Conservation (phyloP, 2,329 filamentous ascomycete genomes). For the Colletotrichum australisinense region DNA sequence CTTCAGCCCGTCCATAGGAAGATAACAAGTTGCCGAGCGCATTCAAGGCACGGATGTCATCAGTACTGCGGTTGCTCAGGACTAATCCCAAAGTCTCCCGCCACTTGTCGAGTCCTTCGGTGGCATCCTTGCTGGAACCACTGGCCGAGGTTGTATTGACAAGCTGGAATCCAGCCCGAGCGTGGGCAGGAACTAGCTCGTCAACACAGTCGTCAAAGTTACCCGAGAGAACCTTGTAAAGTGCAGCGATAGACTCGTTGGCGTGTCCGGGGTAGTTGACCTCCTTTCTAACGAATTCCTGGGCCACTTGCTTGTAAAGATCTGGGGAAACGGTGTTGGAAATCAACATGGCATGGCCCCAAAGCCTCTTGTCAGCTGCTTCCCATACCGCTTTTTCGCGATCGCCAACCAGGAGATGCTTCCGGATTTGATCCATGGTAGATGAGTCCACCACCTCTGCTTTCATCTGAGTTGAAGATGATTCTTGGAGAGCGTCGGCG, state of each 20-base stretch:
- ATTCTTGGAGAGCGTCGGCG: conserved; percentile 40
- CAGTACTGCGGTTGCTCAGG: conserved; percentile 85
- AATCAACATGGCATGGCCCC: conserved; percentile 96
- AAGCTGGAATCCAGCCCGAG: conserved; percentile 91
- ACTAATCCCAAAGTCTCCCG: conserved; percentile 88
- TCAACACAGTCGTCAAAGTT: conserved; percentile 96
- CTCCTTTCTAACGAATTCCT: conserved; percentile 96
- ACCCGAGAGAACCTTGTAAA: conserved; percentile 94
- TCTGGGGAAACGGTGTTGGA: conserved; percentile 82
- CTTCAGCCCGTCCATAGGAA: conserved; percentile 88
- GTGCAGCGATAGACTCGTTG: conserved; percentile 87
- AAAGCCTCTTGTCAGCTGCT: conserved; percentile 91
- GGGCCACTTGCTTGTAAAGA: conserved; percentile 91
- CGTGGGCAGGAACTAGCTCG: conserved; percentile 92
- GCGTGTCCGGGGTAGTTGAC: conserved; percentile 84
- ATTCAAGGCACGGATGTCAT: conserved; percentile 81
- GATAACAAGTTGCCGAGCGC: conserved; percentile 85
- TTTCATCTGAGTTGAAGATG: conserved; percentile 52
- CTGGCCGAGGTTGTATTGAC: conserved; percentile 78
- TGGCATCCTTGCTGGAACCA: conserved; percentile 74
- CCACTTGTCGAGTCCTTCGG: conserved; percentile 93
- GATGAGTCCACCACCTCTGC: conserved; percentile 77
- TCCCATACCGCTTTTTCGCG: conserved; percentile 93
- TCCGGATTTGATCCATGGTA: conserved; percentile 78
- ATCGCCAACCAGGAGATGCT: conserved; percentile 80